phyloP scores from a whole-genome alignment of 2,329 filamentous ascomycete species.

The Hirsutella thompsonii region DNA sequence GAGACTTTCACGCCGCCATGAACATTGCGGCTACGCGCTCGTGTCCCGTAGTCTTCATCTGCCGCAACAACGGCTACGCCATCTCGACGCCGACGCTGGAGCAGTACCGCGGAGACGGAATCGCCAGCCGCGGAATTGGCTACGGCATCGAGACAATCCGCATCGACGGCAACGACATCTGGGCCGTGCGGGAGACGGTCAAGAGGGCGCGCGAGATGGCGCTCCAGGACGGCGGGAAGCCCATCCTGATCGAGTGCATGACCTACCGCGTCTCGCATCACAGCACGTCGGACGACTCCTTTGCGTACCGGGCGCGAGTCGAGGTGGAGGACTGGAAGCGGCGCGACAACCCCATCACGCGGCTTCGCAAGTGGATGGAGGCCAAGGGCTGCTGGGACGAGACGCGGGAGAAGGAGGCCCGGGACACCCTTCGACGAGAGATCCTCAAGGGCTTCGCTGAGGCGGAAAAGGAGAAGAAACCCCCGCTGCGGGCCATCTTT shows the following conservation, averaged over 20 bases:
- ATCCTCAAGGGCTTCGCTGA: constrained; percentile 74
- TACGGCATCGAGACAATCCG: constrained; percentile 92
- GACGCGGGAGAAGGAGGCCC: constrained; percentile 59
- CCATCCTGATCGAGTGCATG: constrained; percentile 88
- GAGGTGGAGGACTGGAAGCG: constrained; percentile 96
- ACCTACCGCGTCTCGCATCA: constrained; percentile 97
- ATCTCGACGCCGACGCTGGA: constrained; percentile 84
- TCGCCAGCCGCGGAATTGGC: constrained; percentile 72
- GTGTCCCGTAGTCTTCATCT: constrained; percentile 83
- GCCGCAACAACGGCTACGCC: constrained; percentile 85
- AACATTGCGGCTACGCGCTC: constrained; percentile 83
- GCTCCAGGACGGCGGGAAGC: constrained; percentile 65
- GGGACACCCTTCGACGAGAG: constrained; percentile 55
- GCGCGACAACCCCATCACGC: constrained; percentile 76
- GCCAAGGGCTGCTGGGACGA: constrained; percentile 74
- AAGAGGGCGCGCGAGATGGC: constrained; percentile 66
- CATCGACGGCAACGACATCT: constrained; percentile 90
- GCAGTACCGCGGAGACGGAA: constrained; percentile 84
- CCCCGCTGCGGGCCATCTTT: constrained; percentile 60
- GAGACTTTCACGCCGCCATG: constrained; percentile 81
- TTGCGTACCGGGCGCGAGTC: constrained; percentile 83
- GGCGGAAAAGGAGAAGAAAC: constrained; percentile 73
- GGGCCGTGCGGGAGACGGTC: constrained; percentile 73
- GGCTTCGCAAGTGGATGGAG: constrained; percentile 85
- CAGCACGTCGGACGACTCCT: constrained; percentile 92